Evolutionary conservation across 2,329 filamentous ascomycete species (phyloP), one percentile per base, ranked within the genome.

Genomic region (Xylaria polymorpha): DNA sequence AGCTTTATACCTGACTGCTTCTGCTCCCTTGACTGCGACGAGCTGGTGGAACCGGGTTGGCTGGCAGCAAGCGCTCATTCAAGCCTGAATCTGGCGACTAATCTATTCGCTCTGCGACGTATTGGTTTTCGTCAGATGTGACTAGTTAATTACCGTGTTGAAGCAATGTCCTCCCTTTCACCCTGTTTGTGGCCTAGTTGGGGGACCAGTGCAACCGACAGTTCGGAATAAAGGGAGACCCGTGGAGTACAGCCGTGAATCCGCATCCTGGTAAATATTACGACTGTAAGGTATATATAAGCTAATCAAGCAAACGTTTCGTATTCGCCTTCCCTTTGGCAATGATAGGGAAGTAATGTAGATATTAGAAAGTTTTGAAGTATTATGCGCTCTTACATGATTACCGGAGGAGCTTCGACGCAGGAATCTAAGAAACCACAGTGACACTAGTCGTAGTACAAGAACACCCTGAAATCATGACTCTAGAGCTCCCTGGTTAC

Each of bases 1-100:
- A 43, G 20, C 35, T 68, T 65, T 70, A 70, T 70, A 70, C 18
- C 6, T 15, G 53, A 32, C 14, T 22, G 29, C 35, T 35, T 35
- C 22, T 12, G 32, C 44, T 57, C 35, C 35, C 56, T 51, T 58
- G 32, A 8, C 8, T 32, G 37, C 29, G 9, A 35, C 7, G 29
- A 22, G 43, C 22, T 58, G 9, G 39, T 60, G 44, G 39, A 15
- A 35, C 35, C 3, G 14, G 20, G 15, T 46, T 46, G 10, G 35
- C 35, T 46, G 41, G 55, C 4, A 15, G 35, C 8, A 29, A 35
- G 48, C 8, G 4, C 14, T 14, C 6, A 18, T 29, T 20, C 29
- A 32, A 37, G 10, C 10, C 29, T 14, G 10, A 29, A 4, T n/a
- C 29, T 4, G 8, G n/a, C 12, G 9, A n/a, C 12, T 25, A 53